Base-by-base conservation (phyloP, 208 protist genomes). In the Trypanosoma melophagium region DNA sequence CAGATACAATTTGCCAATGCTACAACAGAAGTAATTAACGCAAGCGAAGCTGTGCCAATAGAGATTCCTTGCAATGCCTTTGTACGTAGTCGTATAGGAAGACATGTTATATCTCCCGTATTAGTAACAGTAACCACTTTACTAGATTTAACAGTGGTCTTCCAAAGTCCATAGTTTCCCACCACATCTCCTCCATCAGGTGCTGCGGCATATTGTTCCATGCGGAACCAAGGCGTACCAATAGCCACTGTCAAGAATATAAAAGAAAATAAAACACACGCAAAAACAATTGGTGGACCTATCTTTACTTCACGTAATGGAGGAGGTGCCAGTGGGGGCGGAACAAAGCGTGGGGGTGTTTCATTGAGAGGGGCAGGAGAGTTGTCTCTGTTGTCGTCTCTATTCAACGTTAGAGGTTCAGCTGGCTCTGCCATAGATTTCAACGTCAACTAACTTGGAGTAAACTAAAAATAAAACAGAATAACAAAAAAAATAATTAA, bases 181-280 rank as follows among this genome's bases (percentile, higher is more conserved):
- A 38, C 35, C 16, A 78, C 54, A 60, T 70, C 58, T 31, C 77
- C 61, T 13, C 56, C 65, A 28, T 72, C 76, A 24, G 64, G 52
- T 40, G 71, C 69, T 2, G 61, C 77, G 31, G 57, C 57, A 73
- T 89, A 87, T 69, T 93, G 87, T 74, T 79, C 78, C 70, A 71
- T 73, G 50, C 74, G 78, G 54, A 81, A 89, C 82, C 83, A 93
- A 60, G 87, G 84, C 40, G 84, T 62, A 35, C 76, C 77, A 12
- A 93, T 63, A 25, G 82, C 83, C 19, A 86, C 71, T 17, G 76
- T 66, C 17, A 78, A 77, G 35, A 90, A 79, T 50, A 89, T 76
- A 19, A 87, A 62, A 8, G 60, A 62, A 35, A 83, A 41, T 19
- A 80, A 60, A 35, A 76, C 67, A 42, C 87, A 66, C 38, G 75